Conservation (phyloP, 2,329 filamentous ascomycete genomes). For the Fusarium virguliforme region DNA sequence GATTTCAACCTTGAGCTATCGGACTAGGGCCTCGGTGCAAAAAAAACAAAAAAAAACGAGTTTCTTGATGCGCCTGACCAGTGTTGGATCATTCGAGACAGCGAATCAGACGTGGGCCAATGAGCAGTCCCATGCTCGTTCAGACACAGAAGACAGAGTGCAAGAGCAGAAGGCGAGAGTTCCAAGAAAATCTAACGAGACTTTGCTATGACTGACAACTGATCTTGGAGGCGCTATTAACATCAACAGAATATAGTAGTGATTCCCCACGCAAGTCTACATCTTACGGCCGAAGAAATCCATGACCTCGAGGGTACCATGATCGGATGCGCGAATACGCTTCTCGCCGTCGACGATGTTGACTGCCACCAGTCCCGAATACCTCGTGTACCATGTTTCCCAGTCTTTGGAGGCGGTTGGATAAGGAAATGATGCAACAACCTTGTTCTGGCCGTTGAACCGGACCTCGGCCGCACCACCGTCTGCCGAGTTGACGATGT, state of each 20-base stretch:
- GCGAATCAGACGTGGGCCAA: too few species aligned
- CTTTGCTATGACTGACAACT: too few species aligned
- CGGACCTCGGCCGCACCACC: not conserved
- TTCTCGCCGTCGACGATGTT: slow-evolving; percentile 1
- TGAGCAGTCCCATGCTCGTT: too few species aligned
- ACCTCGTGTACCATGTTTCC: slow-evolving; percentile 5
- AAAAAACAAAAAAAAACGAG: too few species aligned
- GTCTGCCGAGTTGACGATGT: not conserved
- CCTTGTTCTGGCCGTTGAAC: slow-evolving; percentile 5
- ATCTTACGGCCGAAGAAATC: slow-evolving; percentile 2
- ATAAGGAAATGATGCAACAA: not conserved
- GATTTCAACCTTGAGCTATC: slow-evolving; percentile 21
- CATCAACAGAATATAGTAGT: not conserved
- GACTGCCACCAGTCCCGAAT: not conserved
- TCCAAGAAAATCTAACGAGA: too few species aligned
- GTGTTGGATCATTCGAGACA: too few species aligned
- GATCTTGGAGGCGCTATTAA: too few species aligned
- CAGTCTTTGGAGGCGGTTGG: not conserved
- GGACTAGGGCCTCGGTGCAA: too few species aligned
- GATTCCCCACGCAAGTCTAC: not conserved
- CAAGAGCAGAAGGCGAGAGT: too few species aligned
- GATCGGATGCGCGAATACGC: not conserved
- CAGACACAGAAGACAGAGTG: too few species aligned
- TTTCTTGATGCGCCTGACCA: too few species aligned
- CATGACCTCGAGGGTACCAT: not conserved